Percentiles rank a stretch among this genome's conserved stretches.
phyloP scores from a whole-genome alignment of 139 green algal genomes.

The Chlorokybus atmophyticus region DNA sequence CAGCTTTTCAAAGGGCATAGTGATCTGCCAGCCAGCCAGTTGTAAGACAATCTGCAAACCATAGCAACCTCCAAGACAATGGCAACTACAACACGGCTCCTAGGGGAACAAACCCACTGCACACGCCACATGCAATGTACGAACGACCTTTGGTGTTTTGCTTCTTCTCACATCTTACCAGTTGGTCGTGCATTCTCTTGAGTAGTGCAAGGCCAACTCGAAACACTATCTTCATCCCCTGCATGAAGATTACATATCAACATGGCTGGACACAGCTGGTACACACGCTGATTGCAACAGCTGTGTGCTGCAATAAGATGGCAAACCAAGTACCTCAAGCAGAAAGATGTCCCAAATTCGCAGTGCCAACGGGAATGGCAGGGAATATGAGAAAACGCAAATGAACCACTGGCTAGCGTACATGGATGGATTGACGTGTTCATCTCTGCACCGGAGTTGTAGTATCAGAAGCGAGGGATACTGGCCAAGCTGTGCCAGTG shows the following conservation, averaged over 20 bases:
- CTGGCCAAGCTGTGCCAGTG: too few species aligned
- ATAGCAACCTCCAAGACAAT: too few species aligned
- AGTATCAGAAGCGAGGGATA: too few species aligned
- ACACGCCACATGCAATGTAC: too few species aligned
- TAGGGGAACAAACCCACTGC: too few species aligned
- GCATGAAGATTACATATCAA: slow-evolving; percentile 26
- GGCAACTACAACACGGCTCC: too few species aligned
- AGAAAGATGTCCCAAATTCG: slow-evolving; percentile 71
- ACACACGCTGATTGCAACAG: not conserved
- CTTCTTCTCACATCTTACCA: slow-evolving; percentile 32
- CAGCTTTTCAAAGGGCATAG: slow-evolving; percentile 1
- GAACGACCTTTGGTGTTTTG: too few species aligned
- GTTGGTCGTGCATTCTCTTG: slow-evolving; percentile 34
- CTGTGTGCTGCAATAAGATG: not conserved
- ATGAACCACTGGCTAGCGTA: slow-evolving; percentile 81
- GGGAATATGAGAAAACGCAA: slow-evolving; percentile 67
- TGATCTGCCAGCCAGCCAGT: not conserved
- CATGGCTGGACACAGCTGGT: not conserved
- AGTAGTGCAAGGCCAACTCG: slow-evolving; percentile 56
- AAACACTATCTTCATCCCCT: slow-evolving; percentile 46
- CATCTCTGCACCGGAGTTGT: slow-evolving; percentile 9
- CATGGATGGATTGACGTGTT: slow-evolving; percentile 40
- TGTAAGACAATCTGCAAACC: not conserved
- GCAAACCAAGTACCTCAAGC: slow-evolving; percentile 45
- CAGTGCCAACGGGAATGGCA: slow-evolving; percentile 67